Conservation (phyloP, 306 rosid genomes). For the Vachellia pachyceras region DNA sequence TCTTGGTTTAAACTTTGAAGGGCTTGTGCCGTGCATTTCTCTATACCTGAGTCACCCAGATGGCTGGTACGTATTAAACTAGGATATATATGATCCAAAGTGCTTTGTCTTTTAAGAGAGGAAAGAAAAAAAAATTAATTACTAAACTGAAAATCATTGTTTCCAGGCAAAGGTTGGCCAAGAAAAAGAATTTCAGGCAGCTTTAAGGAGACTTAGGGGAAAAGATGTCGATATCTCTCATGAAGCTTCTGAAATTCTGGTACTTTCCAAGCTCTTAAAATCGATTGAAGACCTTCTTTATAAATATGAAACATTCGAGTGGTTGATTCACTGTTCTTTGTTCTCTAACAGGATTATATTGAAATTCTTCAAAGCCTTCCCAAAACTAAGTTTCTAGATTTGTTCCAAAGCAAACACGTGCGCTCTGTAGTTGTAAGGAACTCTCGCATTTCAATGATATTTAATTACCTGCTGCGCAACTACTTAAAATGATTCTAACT, state of each 20-base stretch:
- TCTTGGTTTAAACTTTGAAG: constrained; percentile 51
- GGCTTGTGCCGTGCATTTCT: constrained; percentile 65
- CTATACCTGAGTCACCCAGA: constrained; percentile 88
- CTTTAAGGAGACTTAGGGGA: constrained; percentile 72
- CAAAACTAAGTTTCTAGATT: constrained; percentile 59
- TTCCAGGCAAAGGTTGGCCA: constrained; percentile 74
- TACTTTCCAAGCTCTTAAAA: constrained; percentile 42
- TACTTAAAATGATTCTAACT: constrained; percentile 31
- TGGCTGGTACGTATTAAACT: constrained; percentile 64
- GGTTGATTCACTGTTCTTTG: constrained; percentile 8
- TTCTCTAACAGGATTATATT: constrained; percentile 64
- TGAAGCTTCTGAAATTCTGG: constrained; percentile 77
- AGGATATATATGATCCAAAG: constrained; percentile 8
- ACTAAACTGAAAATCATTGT: background rate
- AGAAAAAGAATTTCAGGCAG: constrained; percentile 54
- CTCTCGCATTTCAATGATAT: constrained; percentile 21
- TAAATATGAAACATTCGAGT: constrained; percentile 25
- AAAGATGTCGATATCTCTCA: constrained; percentile 53
- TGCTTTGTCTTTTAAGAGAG: background rate
- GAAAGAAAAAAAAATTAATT: constrained; percentile 14
- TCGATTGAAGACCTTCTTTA: background rate
- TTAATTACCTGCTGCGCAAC: background rate
- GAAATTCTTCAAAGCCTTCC: constrained; percentile 63
- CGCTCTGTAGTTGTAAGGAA: constrained; percentile 69
- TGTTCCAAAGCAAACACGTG: constrained; percentile 65